Evolutionary conservation across 2,329 filamentous ascomycete genomes (phyloP), one percentile per base, ranked within the genome.

Genomic region (Colletotrichum navitas): DNA sequence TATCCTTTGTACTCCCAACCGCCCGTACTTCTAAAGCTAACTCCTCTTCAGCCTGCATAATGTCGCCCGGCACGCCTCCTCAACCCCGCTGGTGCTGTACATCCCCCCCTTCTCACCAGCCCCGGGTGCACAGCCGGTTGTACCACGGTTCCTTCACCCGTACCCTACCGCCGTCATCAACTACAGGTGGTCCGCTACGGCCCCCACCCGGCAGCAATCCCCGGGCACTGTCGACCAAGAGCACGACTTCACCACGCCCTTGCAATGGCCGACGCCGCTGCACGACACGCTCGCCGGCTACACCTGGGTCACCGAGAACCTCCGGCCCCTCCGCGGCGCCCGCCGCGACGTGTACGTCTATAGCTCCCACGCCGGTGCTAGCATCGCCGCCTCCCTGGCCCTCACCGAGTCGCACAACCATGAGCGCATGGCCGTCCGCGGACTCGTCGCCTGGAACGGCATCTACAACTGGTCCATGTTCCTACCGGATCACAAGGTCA

Each of bases 381-480:
- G 85, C 18, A 81, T 92, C 10, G 90, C 88, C 36, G 81, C 85
- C 18, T 85, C 87, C 1, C 81, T 91, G 3, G 85, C 89, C 11
- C 78, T 92, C 54, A 91, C 88, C 2, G 88, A 91, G 77, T 80
- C 84, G 1, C 81, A 83, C 55, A 74, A 80, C 2, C 80, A 85
- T 65, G 75, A 79, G 18, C 79, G 76, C 41, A 83, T 88, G 76
- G 82, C 81, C 49, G 81, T 91, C 54, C 83, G 86, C 12, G 89
- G 89, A 10, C 78, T 90, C 41, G 80, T 89, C 21, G 84, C 85
- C 10, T 86, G 86, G 78, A 89, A 91, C 74, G 89, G 88, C 52
- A 84, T 91, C 69, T 91, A 89, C 80, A 87, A 91, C 80, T 91
- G 89, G 90, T 89, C 88, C 68, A 87, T 83, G 77, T 88, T 90